phyloP scores from a whole-genome alignment of 192 early-diverging fungal genomes.

The Coemansia sp. region DNA sequence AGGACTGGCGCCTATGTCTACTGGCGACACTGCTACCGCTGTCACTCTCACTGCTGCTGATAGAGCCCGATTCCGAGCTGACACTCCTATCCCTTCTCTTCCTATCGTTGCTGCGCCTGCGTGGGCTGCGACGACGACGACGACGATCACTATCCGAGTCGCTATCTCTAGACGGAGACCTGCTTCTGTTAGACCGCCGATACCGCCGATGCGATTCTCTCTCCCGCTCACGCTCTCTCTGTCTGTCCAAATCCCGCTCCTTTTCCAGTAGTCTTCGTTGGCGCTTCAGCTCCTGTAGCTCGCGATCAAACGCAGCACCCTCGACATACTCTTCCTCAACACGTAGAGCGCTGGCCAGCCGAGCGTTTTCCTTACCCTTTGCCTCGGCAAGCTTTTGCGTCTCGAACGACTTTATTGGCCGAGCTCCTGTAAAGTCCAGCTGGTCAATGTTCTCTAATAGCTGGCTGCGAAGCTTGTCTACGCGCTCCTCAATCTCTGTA shows the following conservation, averaged over 20 bases:
- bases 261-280: slow-evolving; percentile 29
- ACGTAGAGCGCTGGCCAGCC: slow-evolving; percentile 68
- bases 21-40: not conserved
- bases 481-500: slow-evolving; percentile 67
- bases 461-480: slow-evolving; percentile 62
- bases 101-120: not conserved
- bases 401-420: slow-evolving; percentile 60
- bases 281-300: slow-evolving; percentile 63
- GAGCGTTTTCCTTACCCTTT: slow-evolving; percentile 69
- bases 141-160: not conserved
- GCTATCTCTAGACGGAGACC: slow-evolving; percentile 1
- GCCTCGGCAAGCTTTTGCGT: slow-evolving; percentile 73
- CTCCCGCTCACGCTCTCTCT: not conserved
- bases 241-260: slow-evolving; percentile 23
- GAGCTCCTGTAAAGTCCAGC: slow-evolving; percentile 13
- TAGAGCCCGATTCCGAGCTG: slow-evolving; percentile 1
- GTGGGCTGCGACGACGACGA: not conserved
- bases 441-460: slow-evolving; percentile 61
- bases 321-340: slow-evolving; percentile 69
- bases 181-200: not conserved
- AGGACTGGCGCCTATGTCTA: not conserved
- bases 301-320: slow-evolving; percentile 71
- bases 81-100: slow-evolving; percentile 13
- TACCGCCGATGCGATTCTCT: not conserved
- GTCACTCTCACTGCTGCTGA: slow-evolving; percentile 6